Conservation (phyloP, 495 filamentous ascomycete species). For the Penicillium maclennaniae region DNA sequence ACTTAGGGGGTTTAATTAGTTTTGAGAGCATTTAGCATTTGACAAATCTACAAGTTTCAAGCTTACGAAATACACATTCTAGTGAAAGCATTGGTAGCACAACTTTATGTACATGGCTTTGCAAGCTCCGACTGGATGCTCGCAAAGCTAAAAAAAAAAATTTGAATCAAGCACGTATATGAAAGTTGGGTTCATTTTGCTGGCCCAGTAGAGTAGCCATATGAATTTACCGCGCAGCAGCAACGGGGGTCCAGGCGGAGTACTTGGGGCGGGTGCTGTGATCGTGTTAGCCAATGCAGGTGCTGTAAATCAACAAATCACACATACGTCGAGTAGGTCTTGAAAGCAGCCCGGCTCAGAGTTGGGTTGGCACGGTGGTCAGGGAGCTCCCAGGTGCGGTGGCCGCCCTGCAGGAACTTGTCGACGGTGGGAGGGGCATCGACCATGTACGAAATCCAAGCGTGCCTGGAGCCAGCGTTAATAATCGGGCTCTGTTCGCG, state of each 20-base stretch:
- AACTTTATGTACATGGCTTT: slow-evolving; percentile 44
- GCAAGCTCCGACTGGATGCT: slow-evolving; percentile 2
- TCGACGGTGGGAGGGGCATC: slow-evolving; percentile 82
- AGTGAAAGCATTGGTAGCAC: slow-evolving; percentile 28
- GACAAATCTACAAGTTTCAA: slow-evolving; percentile 9
- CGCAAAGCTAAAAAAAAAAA: slow-evolving; percentile 12
- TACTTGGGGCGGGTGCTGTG: slow-evolving; percentile 40
- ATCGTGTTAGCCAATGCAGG: slow-evolving; percentile 1
- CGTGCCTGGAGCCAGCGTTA: slow-evolving; percentile 59
- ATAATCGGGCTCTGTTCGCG: neutral
- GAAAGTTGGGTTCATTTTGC: slow-evolving; percentile 21
- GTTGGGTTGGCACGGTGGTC: slow-evolving; percentile 76
- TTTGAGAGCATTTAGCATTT: slow-evolving; percentile 16
- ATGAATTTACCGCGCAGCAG: slow-evolving; percentile 40
- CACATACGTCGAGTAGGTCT: slow-evolving; percentile 89
- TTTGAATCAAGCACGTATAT: slow-evolving; percentile 9
- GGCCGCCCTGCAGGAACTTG: slow-evolving; percentile 59
- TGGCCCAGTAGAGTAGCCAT: slow-evolving; percentile 6
- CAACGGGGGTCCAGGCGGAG: slow-evolving; percentile 43
- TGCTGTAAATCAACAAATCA: neutral
- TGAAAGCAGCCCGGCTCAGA: slow-evolving; percentile 70
- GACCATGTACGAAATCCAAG: slow-evolving; percentile 91
- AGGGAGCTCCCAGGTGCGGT: slow-evolving; percentile 69
- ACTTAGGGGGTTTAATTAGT: slow-evolving; percentile 13
- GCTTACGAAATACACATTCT: slow-evolving; percentile 12